Base-by-base conservation (phyloP, 2,329 filamentous ascomycete genomes). In the Penicillium palitans region DNA sequence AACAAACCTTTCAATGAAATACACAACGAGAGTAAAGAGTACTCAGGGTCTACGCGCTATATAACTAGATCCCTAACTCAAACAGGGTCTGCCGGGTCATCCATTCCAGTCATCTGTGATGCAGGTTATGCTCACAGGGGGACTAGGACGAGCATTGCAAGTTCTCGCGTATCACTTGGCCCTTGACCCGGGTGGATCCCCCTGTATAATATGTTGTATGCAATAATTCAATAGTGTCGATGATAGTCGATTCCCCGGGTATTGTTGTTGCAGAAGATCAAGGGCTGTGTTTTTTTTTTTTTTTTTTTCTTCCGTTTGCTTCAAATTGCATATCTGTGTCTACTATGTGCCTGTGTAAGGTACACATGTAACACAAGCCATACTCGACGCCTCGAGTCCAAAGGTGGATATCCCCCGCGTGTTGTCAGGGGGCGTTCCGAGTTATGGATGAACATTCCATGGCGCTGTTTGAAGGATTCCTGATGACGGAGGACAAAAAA, bases 371-470 rank as follows among this genome's bases (percentile, higher is more conserved):
- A 15, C 31, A 48, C 31, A 12, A 12, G 7, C 9, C 13, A 35
- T 31, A 48, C 46, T 48, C 31, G 46, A 48, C 8, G 15, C 3
- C 13, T 35, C 19, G 19, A 35, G 31, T 48, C 15, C 25, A 25
- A 15, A 6, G 12, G 29, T 24, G 13, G 17, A 37, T 37, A 37
- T 25, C 12, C 51, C 40, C 40, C 39, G 27, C 21, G 10, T 48
- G 19, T 48, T 48, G 19, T 35, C 31, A 48, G 29, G 58, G 61
- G 56, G 48, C 25, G 47, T 53, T 60, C 13, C 9, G 3, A 45
- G 65, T 56, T 60, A 65, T 62, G 65, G 56, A 60, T 60, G 44
- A 27, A 61, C 65, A 67, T 67, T 67, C 65, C 62, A 10, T 21
- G 27, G 25, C 27, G 29, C n/a, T 27, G 50, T 8, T 29, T 15